Percentiles rank a stretch among this genome's conserved stretches.
These are phyloP conservation scores for Retiboletus flavoniger DNA, from an alignment of 1,284 basidiomycete species.

Conservation along the genomic window DNA sequence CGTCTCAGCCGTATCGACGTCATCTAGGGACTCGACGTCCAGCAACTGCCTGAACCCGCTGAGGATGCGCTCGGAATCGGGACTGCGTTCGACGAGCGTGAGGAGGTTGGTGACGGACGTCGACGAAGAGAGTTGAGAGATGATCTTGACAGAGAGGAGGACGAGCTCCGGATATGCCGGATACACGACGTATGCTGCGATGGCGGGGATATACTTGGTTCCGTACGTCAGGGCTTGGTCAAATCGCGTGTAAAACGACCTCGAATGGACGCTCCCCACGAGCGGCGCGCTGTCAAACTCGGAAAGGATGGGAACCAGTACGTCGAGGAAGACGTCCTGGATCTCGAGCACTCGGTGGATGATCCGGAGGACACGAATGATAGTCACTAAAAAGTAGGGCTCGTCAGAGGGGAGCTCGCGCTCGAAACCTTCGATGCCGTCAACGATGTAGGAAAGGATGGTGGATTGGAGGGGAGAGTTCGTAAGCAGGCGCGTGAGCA, in stretches of 20 bases:
- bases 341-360: slow-evolving; percentile 80
- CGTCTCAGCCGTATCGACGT: slow-evolving; percentile 57
- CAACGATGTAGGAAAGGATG: slow-evolving; percentile 74
- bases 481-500: slow-evolving; percentile 80
- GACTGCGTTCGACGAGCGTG: slow-evolving; percentile 78
- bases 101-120: slow-evolving; percentile 68
- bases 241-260: slow-evolving; percentile 71
- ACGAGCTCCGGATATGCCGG: slow-evolving; percentile 72
- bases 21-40: slow-evolving; percentile 59
- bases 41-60: slow-evolving; percentile 77
- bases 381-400: slow-evolving; percentile 69
- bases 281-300: slow-evolving; percentile 60
- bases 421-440: slow-evolving; percentile 77
- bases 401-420: slow-evolving; percentile 67
- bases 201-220: slow-evolving; percentile 75
- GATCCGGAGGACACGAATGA: slow-evolving; percentile 81
- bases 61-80: slow-evolving; percentile 84
- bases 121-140: slow-evolving; percentile 65
- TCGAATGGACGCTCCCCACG: slow-evolving; percentile 53
- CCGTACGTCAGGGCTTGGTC: slow-evolving; percentile 82
- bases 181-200: slow-evolving; percentile 81
- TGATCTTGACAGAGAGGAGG: slow-evolving; percentile 78
- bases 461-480: slow-evolving; percentile 68
- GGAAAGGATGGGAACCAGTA: slow-evolving; percentile 79
- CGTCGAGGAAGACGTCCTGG: slow-evolving; percentile 87